A percentile compares a stretch with the other conserved stretches of the same genome.
Evolutionary conservation across 805 yeast genomes (phyloP).

Genomic region (Sugiyamaella boreocaroliniensis): DNA sequence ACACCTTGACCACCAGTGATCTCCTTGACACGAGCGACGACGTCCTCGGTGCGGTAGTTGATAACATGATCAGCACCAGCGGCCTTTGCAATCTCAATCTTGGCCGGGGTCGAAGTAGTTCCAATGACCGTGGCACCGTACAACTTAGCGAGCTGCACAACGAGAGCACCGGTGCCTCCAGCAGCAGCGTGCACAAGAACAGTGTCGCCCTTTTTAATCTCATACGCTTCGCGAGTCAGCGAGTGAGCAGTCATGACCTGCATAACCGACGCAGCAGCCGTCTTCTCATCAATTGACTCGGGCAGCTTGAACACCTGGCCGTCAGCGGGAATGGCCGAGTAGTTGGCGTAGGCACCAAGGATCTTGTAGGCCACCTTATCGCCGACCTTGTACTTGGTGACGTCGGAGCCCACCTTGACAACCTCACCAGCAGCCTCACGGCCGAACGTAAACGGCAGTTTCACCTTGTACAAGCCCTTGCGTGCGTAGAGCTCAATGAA

Average conservation of each 20-base stretch:
- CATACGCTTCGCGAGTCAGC: conserved; percentile 58
- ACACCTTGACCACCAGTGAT: conserved; percentile 30
- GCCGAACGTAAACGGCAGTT: conserved; percentile 60
- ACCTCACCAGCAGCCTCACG: conserved; percentile 69
- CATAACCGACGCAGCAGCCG: conserved; percentile 51
- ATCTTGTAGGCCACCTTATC: conserved; percentile 57
- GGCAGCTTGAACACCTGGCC: conserved; percentile 40
- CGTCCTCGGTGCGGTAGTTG: conserved; percentile 30
- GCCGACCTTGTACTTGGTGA: conserved; percentile 51
- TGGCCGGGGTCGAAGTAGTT: conserved; percentile 70
- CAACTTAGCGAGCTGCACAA: conserved; percentile 54
- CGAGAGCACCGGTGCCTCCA: conserved; percentile 81
- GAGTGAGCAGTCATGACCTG: conserved; percentile 80
- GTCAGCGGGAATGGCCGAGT: conserved; percentile 31
- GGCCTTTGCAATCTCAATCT: conserved; percentile 55
- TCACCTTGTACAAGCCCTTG: conserved; percentile 61
- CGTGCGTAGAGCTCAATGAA: conserved; percentile 81
- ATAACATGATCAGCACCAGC: conserved; percentile 75
- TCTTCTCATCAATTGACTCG: conserved; percentile 37
- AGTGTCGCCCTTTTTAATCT: conserved; percentile 61
- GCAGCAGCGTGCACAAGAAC: conserved; percentile 89
- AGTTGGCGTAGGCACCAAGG: conserved; percentile 62
- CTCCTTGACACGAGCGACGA: conserved; percentile 27
- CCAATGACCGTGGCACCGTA: conserved; percentile 82
- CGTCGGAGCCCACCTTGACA: conserved; percentile 57